Base-by-base conservation (phyloP, 2,329 filamentous ascomycete genomes). In the Cladosporium velox region DNA sequence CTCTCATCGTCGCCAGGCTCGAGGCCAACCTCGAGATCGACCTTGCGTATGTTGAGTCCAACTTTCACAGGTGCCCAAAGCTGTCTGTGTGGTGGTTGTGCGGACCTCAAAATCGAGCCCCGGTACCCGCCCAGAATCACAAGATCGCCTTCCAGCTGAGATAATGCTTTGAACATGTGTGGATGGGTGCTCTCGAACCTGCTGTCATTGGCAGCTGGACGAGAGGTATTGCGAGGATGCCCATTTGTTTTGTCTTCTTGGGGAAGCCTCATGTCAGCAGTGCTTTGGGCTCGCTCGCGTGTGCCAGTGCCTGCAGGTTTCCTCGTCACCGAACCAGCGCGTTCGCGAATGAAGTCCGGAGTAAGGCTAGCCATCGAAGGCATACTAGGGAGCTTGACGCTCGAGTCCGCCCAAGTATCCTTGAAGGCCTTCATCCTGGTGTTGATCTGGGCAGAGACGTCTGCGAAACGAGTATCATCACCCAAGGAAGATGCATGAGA, bases 31-130 rank as follows among this genome's bases (percentile, higher is more conserved):
- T 96, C 92, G 4, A 98, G 83, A 75, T 98, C 92, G 2, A 94
- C 93, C 75, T 95, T 97, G 65, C 93, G 89, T 68, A 97, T 86
- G 72, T 96, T 97, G 60, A 98, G 81, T 0, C 94, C 93, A 32
- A 97, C 90, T 78, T 97, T 97, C 74, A 97, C 89, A 0, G 93
- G 93, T 1, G 96, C 91, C 94, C 94, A 98, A 0, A 97, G 81
- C 75, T 96, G 92, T n/a, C 92, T 88, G 73, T 94, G 88, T 4
- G 91, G 90, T 10, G 91, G 86, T 68, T 92, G 89, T 12, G 92
- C 90, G 12, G 92, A 96, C 34, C 93, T 88, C 34, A 98, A 79
- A n/a, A 97, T 85, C 0, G 93, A 97, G 3, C 94, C 94, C 70
- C 94, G 86, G 75, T 97, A 97, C 15, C 94, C 94, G 24, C 94